A percentile compares a stretch with the other conserved stretches of the same genome.
Conservation (phyloP, 2,329 filamentous ascomycete genomes). For the Daldinia sp. region DNA sequence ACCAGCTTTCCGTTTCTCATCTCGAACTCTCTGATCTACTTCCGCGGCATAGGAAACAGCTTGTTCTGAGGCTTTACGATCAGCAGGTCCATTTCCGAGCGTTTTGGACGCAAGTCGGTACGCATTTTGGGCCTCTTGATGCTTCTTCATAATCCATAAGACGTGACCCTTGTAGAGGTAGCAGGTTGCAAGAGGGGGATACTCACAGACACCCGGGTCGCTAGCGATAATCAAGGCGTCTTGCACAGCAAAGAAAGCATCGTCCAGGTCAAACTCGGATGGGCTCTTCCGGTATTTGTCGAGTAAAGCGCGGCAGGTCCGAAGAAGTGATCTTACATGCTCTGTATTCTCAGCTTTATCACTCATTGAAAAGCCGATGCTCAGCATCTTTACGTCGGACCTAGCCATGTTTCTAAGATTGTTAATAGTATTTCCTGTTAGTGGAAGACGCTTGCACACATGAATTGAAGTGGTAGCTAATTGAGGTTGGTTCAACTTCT, state of each 20-base stretch:
- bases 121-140: constrained; percentile 34
- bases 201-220: constrained; percentile 44
- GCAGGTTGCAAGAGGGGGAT: constrained; percentile 43
- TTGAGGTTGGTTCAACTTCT: background rate
- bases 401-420: constrained; percentile 24
- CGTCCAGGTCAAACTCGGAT: constrained; percentile 19
- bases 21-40: constrained; percentile 22
- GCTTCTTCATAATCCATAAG: constrained; percentile 26
- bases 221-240: constrained; percentile 38
- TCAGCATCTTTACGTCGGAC: constrained; percentile 18
- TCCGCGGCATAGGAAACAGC: constrained; percentile 10
- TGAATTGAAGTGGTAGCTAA: background rate
- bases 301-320: constrained; percentile 21
- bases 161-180: constrained; percentile 43
- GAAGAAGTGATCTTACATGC: constrained; percentile 31
- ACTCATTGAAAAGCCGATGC: constrained; percentile 36
- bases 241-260: constrained; percentile 27
- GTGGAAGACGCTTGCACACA: background rate
- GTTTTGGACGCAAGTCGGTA: constrained; percentile 32
- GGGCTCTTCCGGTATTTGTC: constrained; percentile 10
- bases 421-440: background rate
- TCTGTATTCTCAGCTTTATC: constrained; percentile 34
- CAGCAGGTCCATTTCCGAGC: background rate
- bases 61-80: constrained; percentile 25
- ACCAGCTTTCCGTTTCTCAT: constrained; percentile 25